Evolutionary conservation across 495 filamentous ascomycete species (phyloP).

Genomic region (Podospora conica): DNA sequence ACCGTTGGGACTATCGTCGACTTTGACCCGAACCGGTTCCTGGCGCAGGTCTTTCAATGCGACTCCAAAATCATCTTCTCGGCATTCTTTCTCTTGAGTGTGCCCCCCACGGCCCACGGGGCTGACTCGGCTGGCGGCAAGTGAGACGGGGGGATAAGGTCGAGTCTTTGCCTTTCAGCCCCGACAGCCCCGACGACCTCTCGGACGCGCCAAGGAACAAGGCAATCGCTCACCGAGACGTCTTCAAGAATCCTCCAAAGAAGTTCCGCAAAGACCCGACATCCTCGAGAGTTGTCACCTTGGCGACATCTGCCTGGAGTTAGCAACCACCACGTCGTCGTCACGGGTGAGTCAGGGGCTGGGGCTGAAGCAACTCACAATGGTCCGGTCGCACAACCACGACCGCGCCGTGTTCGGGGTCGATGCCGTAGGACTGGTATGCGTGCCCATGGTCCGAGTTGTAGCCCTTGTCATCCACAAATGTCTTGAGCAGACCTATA

Average conservation of each 20-base stretch:
- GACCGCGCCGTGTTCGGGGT: constrained; percentile 47
- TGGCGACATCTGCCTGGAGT: constrained; percentile 21
- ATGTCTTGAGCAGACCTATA: constrained; percentile 56
- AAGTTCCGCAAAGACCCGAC: constrained; percentile 14
- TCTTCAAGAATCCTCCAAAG: constrained; percentile 19
- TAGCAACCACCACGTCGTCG: not conserved
- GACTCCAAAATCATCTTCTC: too few relatives aligned
- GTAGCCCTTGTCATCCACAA: constrained; percentile 62
- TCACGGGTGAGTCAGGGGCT: not conserved
- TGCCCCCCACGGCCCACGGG: not conserved
- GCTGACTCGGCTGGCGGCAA: not conserved
- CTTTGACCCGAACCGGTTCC: not conserved
- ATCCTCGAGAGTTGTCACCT: constrained; percentile 19
- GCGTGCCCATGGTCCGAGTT: constrained; percentile 58
- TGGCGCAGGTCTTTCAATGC: too few relatives aligned
- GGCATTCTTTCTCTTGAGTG: not conserved
- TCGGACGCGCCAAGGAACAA: not conserved
- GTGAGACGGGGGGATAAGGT: not conserved
- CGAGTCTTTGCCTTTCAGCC: not conserved
- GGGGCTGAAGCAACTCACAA: constrained; percentile 40
- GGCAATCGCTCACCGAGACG: not conserved
- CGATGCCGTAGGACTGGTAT: constrained; percentile 56
- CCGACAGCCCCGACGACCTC: not conserved
- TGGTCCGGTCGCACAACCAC: constrained; percentile 64
- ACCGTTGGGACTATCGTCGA: not conserved